phyloP scores from a whole-genome alignment of 768 basidiomycete species.

The Pleurotus platypus region DNA sequence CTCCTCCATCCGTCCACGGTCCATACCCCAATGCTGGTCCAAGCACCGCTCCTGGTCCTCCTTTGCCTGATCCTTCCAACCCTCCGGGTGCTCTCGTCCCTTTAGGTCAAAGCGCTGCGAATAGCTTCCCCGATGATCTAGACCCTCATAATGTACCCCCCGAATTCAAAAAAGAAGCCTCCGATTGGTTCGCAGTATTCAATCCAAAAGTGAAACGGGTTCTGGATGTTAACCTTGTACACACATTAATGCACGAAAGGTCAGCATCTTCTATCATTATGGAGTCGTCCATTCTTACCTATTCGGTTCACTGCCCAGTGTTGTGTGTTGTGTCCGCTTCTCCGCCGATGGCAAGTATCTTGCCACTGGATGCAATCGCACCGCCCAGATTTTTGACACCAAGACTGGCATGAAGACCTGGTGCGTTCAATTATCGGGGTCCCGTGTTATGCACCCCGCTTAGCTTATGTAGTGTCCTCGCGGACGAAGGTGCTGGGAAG shows the following conservation, averaged over 20 bases:
- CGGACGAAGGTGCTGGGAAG: slow-evolving; percentile 71
- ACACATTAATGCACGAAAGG: slow-evolving; percentile 84
- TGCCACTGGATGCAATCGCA: slow-evolving; percentile 90
- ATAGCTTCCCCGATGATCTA: slow-evolving; percentile 46
- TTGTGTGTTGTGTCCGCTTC: slow-evolving; percentile 89
- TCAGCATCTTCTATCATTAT: slow-evolving; percentile 25
- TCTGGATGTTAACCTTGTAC: slow-evolving; percentile 72
- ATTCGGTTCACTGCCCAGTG: slow-evolving; percentile 25
- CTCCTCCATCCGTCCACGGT: slow-evolving; percentile 18
- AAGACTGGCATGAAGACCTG: slow-evolving; percentile 84
- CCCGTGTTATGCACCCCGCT: neutral
- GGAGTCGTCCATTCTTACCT: too few species aligned
- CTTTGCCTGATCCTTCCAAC: slow-evolving; percentile 8
- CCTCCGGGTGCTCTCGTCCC: slow-evolving; percentile 8
- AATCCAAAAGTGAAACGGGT: slow-evolving; percentile 70
- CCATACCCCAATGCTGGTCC: slow-evolving; percentile 13
- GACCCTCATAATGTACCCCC: slow-evolving; percentile 43
- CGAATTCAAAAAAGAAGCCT: slow-evolving; percentile 61
- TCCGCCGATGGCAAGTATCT: slow-evolving; percentile 90
- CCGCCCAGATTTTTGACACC: slow-evolving; percentile 93
- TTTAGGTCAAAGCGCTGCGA: slow-evolving; percentile 16
- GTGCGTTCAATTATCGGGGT: slow-evolving; percentile 37
- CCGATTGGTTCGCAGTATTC: slow-evolving; percentile 85
- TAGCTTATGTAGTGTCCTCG: slow-evolving; percentile 51
- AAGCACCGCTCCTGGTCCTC: slow-evolving; percentile 15